A percentile compares a stretch with the other conserved stretches of the same genome.
Conservation (phyloP, 2,329 filamentous ascomycete genomes). For the Fusarium setosum region DNA sequence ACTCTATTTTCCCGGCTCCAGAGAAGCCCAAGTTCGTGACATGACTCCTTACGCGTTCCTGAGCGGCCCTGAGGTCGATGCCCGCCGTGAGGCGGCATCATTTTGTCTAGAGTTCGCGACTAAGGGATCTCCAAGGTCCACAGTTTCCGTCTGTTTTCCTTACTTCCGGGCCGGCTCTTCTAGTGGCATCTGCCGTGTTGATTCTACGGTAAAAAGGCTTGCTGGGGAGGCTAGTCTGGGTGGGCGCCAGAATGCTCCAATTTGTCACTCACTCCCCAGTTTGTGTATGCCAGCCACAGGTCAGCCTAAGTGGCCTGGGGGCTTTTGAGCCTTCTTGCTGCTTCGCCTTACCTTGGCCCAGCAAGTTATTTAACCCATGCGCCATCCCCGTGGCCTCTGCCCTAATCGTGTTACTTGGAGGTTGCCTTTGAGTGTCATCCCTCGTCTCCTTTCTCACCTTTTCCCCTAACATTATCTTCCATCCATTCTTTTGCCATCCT, state of each 20-base stretch:
- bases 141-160: slow-evolving; percentile 11
- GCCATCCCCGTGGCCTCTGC: slow-evolving; percentile 6
- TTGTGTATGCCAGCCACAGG: slow-evolving; percentile 16
- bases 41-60: slow-evolving; percentile 11
- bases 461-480: too few relatives aligned
- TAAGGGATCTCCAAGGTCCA: slow-evolving; percentile 16
- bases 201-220: slow-evolving; percentile 18
- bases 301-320: slow-evolving; percentile 16
- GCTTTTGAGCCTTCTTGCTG: slow-evolving; percentile 25
- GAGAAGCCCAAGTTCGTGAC: not conserved
- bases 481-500: slow-evolving; percentile 9
- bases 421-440: not conserved
- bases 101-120: slow-evolving; percentile 22
- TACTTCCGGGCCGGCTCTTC: slow-evolving; percentile 8
- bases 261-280: slow-evolving; percentile 8
- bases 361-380: slow-evolving; percentile 34
- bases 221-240: slow-evolving; percentile 12
- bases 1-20: not conserved
- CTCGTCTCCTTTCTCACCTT: not conserved
- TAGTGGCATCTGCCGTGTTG: slow-evolving; percentile 12
- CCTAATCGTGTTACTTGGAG: not conserved
- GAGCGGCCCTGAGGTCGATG: not conserved
- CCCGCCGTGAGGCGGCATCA: slow-evolving; percentile 3
- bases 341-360: slow-evolving; percentile 6
- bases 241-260: slow-evolving; percentile 13